Base-by-base conservation (phyloP, 1,284 basidiomycete genomes). In the Pseudozyma flocculosa region DNA sequence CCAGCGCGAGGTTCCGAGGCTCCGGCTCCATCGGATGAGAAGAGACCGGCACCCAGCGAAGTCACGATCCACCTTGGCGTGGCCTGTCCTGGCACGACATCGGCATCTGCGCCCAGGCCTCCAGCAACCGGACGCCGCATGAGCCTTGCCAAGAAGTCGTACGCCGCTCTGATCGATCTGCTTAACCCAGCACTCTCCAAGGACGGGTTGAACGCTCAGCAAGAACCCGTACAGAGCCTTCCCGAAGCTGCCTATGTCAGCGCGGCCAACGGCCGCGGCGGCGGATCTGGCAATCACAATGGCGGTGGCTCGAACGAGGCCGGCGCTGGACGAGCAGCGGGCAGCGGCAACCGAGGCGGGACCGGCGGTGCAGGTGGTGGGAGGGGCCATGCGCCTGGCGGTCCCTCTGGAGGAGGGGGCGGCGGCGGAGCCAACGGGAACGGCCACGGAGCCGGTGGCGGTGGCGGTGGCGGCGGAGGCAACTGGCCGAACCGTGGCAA, bases 121-220 rank as follows among this genome's bases (percentile, higher is more conserved):
- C 11, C 26, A 11, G 11, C 11, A 5, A 11, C 26, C 26, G 26
- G 26, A 29, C 5, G 26, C 7, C 26, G 26, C 26, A 29, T 29
- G 26, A 52, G 61, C 11, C 56, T 63, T 2, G 61, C 61, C 11
- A 63, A 63, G 41, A 49, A 56, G 21, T 63, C 61, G 14, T 63
- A 63, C 22, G 61, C 61, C 19, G 61, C 61, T 17, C 21, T 63
- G 40, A 63, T 63, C 32, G 61, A 63, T 42, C 45, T 63, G 21
- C 21, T 63, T n/a, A 55, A 63, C 36, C 61, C 61, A 15, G 48
- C 58, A 21, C 37, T 53, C 34, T 52, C 54, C 49, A 63, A 63
- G 44, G 61, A 63, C 17, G 15, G 4, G 18, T n/a, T n/a, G n/a
- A n/a, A n/a, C n/a, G n/a, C n/a, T n/a, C n/a, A n/a, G n/a, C n/a